Evolutionary conservation across 768 basidiomycete genomes (phyloP), one percentile per base, ranked within the genome.

Genomic region (Calocybe gangraenosa): DNA sequence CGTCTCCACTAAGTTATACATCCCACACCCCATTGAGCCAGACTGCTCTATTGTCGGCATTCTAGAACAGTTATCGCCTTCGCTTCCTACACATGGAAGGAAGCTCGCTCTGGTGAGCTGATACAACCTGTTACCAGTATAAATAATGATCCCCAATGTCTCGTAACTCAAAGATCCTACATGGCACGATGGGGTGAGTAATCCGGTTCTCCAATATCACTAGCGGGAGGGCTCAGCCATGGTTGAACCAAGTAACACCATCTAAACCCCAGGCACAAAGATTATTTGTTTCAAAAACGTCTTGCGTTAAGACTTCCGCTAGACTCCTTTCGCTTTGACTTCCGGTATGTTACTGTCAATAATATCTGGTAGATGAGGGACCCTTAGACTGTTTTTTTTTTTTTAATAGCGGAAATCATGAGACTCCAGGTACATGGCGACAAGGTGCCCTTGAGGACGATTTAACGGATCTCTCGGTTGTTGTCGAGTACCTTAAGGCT

Each of bases 281-380:
- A 92, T 59, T 92, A 92, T 65, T 61, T 92, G 38, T 90, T 84
- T 68, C 84, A 86, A 62, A 83, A 82, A 57, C 78, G 75, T 11
- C 78, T 92, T 15, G 86, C 85, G 2, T 59, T 63, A 31, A 70
- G 67, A 30, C 62, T 90, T 11, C 83, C 86, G 0, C 56, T 87
- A 18, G 89, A 92, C 61, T 90, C 87, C 2, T 90, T 92, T 60
- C 76, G 88, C 23, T 90, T 92, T 56, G 89, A 92, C 61, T 92
- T 92, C 65, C 78, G 87, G 87, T 89, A 56, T 45, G 77, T 58
- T 35, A n/a, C 33, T 42, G 10, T 44, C 41, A 32, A 30, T 22
- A 10, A 44, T 32, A 35, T 32, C n/a, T 22, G 18, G 8, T 41
- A 37, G 37, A 22, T 28, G 45, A 40, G 33, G 36, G 46, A 38